These are phyloP conservation scores for Datura wrightii DNA, from an alignment of 257 asterid species.

Conservation along the genomic window DNA sequence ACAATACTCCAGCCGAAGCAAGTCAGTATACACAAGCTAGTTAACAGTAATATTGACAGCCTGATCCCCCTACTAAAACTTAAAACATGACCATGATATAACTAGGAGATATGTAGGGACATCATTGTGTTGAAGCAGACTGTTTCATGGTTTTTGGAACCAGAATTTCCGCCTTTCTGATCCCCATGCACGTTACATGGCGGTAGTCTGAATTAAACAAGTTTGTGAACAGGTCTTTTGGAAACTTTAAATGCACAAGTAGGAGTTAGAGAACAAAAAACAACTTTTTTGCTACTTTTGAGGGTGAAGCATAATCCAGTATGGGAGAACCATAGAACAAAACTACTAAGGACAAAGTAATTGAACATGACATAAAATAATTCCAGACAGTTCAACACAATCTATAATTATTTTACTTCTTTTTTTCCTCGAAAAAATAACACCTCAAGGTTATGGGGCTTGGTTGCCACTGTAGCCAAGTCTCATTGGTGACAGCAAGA, in stretches of 20 bases:
- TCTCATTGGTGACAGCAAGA: not conserved
- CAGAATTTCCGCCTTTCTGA: not conserved
- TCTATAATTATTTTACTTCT: not conserved
- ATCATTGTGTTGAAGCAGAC: constrained; percentile 17
- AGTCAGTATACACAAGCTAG: not conserved
- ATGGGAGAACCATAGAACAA: not conserved
- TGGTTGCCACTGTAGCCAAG: not conserved
- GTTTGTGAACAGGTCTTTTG: not conserved
- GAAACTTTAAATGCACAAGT: not conserved
- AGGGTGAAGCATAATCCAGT: not conserved
- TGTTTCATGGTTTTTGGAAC: not conserved
- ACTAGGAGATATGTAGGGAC: not conserved
- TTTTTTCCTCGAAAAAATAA: not conserved
- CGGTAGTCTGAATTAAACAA: not conserved
- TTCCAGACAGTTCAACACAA: not conserved
- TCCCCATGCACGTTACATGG: not conserved
- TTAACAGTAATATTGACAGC: not conserved
- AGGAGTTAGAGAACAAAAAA: not conserved
- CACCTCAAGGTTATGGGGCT: not conserved
- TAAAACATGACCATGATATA: not conserved
- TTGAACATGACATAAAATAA: not conserved
- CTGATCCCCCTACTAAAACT: not conserved
- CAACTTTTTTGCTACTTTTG: not conserved
- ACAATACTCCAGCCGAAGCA: constrained; percentile 7
- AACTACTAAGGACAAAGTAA: not conserved